phyloP scores from a whole-genome alignment of 805 yeast genomes.

The Metschnikowia shivogae region DNA sequence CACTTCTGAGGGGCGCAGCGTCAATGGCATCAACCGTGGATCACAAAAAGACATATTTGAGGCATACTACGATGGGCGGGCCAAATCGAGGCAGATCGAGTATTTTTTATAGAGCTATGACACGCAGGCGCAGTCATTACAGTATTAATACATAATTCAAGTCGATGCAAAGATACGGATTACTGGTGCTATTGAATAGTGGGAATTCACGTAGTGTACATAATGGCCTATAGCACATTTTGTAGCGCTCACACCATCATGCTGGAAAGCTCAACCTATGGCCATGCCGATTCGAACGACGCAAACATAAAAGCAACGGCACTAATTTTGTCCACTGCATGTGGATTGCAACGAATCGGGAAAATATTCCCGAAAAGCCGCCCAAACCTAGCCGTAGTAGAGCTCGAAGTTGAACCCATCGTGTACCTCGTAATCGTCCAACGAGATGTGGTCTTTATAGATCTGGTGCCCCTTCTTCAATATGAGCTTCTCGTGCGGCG shows the following conservation, averaged over 20 bases:
- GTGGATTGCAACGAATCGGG: too few relatives aligned
- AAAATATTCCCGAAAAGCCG: neutral
- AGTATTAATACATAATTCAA: neutral
- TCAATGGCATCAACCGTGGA: constrained; percentile 28
- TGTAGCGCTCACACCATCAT: too few relatives aligned
- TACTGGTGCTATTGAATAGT: too few relatives aligned
- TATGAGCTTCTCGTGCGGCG: constrained; percentile 58
- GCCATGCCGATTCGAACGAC: too few relatives aligned
- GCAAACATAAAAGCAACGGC: too few relatives aligned
- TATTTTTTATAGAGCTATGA: constrained; percentile 39
- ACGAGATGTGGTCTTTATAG: constrained; percentile 81
- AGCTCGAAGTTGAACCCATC: constrained; percentile 84
- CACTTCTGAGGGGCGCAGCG: constrained; percentile 38
- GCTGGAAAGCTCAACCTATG: too few relatives aligned
- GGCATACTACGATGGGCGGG: constrained; percentile 26
- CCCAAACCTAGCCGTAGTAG: constrained; percentile 51
- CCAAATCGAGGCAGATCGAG: constrained; percentile 42
- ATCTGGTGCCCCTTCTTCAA: constrained; percentile 83
- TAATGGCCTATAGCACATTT: too few relatives aligned
- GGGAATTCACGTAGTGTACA: too few relatives aligned
- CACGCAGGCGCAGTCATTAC: constrained; percentile 5
- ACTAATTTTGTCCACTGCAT: too few relatives aligned
- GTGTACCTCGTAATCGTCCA: constrained; percentile 94
- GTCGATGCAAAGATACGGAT: too few relatives aligned
- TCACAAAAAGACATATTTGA: constrained; percentile 21